Evolutionary conservation across 139 green algal genomes (phyloP), one percentile per base, ranked within the genome.

Genomic region (Raphidocelis subcapitata): DNA sequence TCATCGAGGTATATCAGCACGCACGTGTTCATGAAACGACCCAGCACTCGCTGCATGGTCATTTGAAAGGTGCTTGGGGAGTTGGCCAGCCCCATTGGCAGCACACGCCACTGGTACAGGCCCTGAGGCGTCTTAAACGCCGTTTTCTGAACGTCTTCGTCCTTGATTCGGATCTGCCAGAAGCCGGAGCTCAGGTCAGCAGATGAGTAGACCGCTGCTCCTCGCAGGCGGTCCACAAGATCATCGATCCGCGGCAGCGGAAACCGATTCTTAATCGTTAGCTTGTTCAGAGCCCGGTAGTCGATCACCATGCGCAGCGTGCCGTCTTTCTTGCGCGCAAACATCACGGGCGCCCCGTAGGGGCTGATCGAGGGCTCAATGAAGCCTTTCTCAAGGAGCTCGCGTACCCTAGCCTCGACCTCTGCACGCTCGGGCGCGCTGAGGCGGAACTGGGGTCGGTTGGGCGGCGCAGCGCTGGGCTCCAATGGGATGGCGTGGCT

Each of bases 271-370:
- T 83, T 81, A 26, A 86, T 52, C 14, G 82, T 89, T 0, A 79
- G 65, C 5, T 77, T 73, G 64, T 90, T 93, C 21, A 87, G 35
- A 4, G 65, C 73, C 1, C 83, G 69, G 36, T 92, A 91, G 55
- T 90, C 86, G 35, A 88, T 68, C 32, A 70, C 84, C 76, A 93
- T 80, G 26, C 84, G 55, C 14, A 91, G 47, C 24, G 33, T 64
- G 26, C 81, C 79, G 62, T 88, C 77, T 61, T 87, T 79, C 75
- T 93, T 91, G 0, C 56, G 51, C 2, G 80, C 84, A 79, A 92
- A 92, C 0, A 94, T 70, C 5, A 91, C 65, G 2, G 82, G 75
- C 24, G 82, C 76, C 32, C 74, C 81, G 63, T 73, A 87, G 4
- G 83, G 76, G 33, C 79, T 87, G 4, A 0, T 44, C 10, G 56